Evolutionary conservation across 345 rosid genomes (phyloP).

Genomic region (Ceriops decandra): DNA sequence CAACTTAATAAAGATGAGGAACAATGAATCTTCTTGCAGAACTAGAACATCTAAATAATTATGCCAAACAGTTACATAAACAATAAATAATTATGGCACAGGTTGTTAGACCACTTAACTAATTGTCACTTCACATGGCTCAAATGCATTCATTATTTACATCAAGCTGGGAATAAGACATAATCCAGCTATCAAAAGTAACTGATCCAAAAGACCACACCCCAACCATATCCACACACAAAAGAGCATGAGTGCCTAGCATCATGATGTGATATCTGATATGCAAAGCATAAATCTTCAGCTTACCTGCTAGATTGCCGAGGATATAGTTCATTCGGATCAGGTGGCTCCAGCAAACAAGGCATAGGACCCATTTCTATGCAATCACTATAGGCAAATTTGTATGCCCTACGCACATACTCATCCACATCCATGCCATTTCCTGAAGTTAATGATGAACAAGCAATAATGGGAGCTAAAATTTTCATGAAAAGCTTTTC

Average conservation of each 20-base stretch:
- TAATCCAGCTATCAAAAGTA: slow-evolving; percentile 1
- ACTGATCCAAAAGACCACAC: slow-evolving; percentile 3
- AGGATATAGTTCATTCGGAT: slow-evolving; percentile 90
- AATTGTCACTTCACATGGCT: slow-evolving; percentile 1
- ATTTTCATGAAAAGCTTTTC: too few relatives aligned
- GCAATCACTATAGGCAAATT: slow-evolving; percentile 97
- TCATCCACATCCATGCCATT: slow-evolving; percentile 98
- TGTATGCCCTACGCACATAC: slow-evolving; percentile 94
- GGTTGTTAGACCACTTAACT: not conserved
- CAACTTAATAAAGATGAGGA: not conserved
- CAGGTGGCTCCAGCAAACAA: slow-evolving; percentile 93
- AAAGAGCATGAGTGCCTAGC: not conserved
- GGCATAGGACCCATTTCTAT: slow-evolving; percentile 91
- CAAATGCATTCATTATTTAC: slow-evolving; percentile 11
- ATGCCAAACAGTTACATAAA: not conserved
- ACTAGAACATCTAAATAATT: slow-evolving; percentile 12
- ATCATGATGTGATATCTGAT: slow-evolving; percentile 11
- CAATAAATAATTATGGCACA: not conserved
- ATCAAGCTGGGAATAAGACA: slow-evolving; percentile 10
- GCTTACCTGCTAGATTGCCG: slow-evolving; percentile 83
- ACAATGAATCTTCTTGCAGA: slow-evolving; percentile 2
- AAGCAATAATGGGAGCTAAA: slow-evolving; percentile 1
- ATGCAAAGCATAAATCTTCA: slow-evolving; percentile 5
- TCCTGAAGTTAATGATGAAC: slow-evolving; percentile 46
- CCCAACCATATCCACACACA: not conserved